Evolutionary conservation across 164 flowering plant genomes (phyloP), one percentile per base, ranked within the genome.

Genomic region (Hamamelis virginiana): DNA sequence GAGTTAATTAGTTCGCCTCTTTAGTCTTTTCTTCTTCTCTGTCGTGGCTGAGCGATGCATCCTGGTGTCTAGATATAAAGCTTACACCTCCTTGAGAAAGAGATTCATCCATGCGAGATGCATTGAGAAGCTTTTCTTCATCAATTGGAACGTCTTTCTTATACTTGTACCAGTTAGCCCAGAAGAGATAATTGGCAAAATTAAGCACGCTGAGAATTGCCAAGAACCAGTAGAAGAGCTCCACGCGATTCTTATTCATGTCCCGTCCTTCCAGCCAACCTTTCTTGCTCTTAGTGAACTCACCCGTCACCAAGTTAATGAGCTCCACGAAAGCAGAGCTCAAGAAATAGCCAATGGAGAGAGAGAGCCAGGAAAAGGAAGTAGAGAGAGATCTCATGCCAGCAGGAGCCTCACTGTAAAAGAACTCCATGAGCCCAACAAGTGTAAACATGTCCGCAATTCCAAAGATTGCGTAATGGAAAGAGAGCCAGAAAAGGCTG

Each of bases 91-190:
- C 41, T 33, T 33, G 41, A 33, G 41, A 33, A 2, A 33, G 6
- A 2, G 41, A 33, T 33, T 2, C 41, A 33, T 33, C 41, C 41
- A 33, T 33, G 41, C 41, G 2, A 33, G 41, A 2, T 33, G 41
- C 41, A 2, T 33, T 33, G 41, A 33, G 41, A 33, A 33, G 41
- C 4, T 33, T 33, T 33, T 33, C 41, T 33, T 33, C 41, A 2
- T 33, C 41, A 33, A 2, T 33, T 33, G 41, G 41, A 33, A 33
- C 41, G 41, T 33, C 41, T 33, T 33, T 33, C 25, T 66, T 72
- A 38, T 68, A 64, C 68, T 56, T 53, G 27, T 76, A 76, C 79
- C 75, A 72, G 1, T 62, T 57, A 11, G 79, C 69, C 75, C 79
- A 76, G n/a, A 27, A 72, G 38, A 72, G 52, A 63, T 72, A 76